phyloP scores from a whole-genome alignment of 2,329 filamentous ascomycete genomes.

The Fusarium secorum region DNA sequence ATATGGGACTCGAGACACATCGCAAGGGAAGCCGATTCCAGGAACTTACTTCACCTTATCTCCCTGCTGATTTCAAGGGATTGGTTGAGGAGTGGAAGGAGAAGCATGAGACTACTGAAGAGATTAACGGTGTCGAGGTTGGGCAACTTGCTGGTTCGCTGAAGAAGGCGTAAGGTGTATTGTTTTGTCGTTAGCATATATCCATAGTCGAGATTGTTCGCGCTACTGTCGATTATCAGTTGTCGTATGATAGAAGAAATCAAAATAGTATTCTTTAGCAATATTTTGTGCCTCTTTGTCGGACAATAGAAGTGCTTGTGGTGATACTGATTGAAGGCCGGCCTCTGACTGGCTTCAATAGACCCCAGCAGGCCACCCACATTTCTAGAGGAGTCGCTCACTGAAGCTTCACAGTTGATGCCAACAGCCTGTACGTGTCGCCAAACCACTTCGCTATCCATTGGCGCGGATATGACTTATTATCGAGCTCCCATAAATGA shows the following conservation, averaged over 20 bases:
- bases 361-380: too few species aligned
- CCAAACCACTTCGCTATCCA: fast-evolving
- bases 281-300: fast-evolving
- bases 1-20: constrained; percentile 64
- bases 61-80: constrained; percentile 37
- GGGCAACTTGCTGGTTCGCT: neutral
- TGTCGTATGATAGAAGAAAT: neutral
- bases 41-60: constrained; percentile 33
- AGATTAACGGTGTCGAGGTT: neutral
- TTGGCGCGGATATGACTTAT: neutral
- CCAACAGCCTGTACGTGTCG: neutral
- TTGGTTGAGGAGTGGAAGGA: constrained; percentile 42
- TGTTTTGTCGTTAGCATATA: neutral
- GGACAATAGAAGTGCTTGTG: too few species aligned
- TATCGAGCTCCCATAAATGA: neutral
- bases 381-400: fast-evolving
- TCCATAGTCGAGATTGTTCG: neutral
- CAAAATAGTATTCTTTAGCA: neutral
- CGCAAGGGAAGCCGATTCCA: constrained; percentile 17
- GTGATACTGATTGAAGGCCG: too few species aligned
- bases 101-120: neutral
- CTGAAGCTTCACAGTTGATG: neutral
- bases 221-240: too few species aligned
- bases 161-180: constrained; percentile 6
- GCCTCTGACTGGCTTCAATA: neutral